Evolutionary conservation across 1,284 basidiomycete species (phyloP).

Genomic region (Vanrija sp.): DNA sequence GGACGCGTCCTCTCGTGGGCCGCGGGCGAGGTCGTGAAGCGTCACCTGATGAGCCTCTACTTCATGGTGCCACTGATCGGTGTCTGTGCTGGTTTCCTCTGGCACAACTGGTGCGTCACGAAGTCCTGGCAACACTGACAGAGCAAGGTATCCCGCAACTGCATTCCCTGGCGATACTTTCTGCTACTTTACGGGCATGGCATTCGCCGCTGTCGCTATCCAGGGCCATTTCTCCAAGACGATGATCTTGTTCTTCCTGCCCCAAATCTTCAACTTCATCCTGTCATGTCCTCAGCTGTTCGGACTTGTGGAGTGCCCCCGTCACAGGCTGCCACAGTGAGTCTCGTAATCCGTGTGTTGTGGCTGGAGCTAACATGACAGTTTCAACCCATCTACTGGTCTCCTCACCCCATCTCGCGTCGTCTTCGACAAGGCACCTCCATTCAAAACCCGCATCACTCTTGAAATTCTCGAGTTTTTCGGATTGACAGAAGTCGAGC

Average conservation of each 20-base stretch:
- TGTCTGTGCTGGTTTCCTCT: conserved; percentile 81
- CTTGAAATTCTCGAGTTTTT: conserved; percentile 61
- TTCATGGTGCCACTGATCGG: conserved; percentile 94
- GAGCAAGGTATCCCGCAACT: conserved; percentile 83
- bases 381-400: conserved; percentile 68
- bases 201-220: conserved; percentile 91
- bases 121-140: conserved; percentile 19
- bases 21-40: conserved; percentile 70
- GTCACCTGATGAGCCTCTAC: conserved; percentile 91
- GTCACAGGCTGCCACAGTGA: conserved; percentile 86
- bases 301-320: conserved; percentile 84
- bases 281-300: conserved; percentile 94
- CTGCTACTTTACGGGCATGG: conserved; percentile 97
- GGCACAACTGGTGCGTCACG: conserved; percentile 79
- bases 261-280: conserved; percentile 96
- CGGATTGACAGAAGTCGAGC: conserved; percentile 64
- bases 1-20: conserved; percentile 45
- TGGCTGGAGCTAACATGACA: conserved; percentile 33
- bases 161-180: conserved; percentile 97
- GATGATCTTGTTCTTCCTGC: conserved; percentile 90
- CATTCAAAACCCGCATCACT: conserved; percentile 55
- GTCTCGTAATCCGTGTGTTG: conserved; percentile 18
- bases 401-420: conserved; percentile 70
- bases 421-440: conserved; percentile 56
- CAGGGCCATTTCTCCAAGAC: conserved; percentile 98